These are phyloP conservation scores for Blastobotrys persicus DNA, from an alignment of 1,139 yeast species.

Conservation along the genomic window DNA sequence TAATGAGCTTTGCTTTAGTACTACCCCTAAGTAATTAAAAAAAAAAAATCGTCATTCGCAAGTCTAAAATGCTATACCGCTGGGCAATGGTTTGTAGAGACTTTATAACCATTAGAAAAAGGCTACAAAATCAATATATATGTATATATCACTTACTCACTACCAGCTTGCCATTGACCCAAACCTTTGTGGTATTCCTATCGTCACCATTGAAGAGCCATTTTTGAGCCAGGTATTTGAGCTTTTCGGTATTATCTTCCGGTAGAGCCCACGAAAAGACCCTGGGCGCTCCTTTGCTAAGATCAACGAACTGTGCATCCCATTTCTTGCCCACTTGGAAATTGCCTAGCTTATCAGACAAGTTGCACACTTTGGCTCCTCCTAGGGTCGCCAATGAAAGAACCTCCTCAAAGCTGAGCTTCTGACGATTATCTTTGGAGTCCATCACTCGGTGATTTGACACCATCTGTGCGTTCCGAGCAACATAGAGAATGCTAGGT, in stretches of 20 bases:
- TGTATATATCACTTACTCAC: conserved; percentile 39
- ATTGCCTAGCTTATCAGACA: conserved; percentile 60
- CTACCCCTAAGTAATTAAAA: no score
- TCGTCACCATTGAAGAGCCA: conserved; percentile 98
- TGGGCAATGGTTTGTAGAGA: no score
- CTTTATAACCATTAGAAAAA: no score
- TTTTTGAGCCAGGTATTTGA: conserved; percentile 58
- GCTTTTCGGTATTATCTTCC: conserved; percentile 18
- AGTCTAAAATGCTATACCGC: no score
- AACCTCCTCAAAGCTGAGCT: conserved; percentile 66
- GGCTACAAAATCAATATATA: no score
- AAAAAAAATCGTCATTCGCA: no score
- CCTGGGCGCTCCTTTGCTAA: conserved; percentile 33
- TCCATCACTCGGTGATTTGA: conserved; percentile 82
- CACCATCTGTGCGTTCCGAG: conserved; percentile 76
- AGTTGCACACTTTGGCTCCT: conserved; percentile 76
- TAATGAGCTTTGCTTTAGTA: not conserved
- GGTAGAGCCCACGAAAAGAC: conserved; percentile 50
- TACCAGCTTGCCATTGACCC: conserved; percentile 74
- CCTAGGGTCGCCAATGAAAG: conserved; percentile 83
- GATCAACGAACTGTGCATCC: conserved; percentile 78
- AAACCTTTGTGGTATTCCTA: conserved; percentile 74
- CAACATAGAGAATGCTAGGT: conserved; percentile 69
- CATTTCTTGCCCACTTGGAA: conserved; percentile 75
- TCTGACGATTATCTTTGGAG: conserved; percentile 42